Evolutionary conservation across 805 yeast genomes (phyloP).

Genomic region (Suhomyces canberraensis): DNA sequence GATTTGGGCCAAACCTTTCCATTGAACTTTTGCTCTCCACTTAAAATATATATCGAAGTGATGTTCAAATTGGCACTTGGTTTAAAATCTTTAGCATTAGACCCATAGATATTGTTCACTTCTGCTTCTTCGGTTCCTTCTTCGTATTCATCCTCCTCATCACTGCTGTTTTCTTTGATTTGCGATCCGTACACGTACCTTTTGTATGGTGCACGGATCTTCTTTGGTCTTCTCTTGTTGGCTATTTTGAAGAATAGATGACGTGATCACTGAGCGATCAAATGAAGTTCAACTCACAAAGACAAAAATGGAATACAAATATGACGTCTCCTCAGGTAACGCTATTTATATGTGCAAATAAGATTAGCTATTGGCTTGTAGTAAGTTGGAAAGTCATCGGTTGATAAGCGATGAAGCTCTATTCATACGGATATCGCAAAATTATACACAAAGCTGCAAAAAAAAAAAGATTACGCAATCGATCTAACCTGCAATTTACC

Average conservation of each 20-base stretch:
- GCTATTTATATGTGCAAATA: too few relatives aligned
- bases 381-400: too few relatives aligned
- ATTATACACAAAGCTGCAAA: too few relatives aligned
- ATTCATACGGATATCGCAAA: too few relatives aligned
- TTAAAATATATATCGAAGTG: conserved; percentile 33
- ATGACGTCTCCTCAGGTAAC: too few relatives aligned
- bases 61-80: conserved; percentile 25
- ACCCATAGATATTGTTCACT: conserved; percentile 13
- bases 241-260: conserved; percentile 54
- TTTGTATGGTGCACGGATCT: conserved; percentile 74
- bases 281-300: too few relatives aligned
- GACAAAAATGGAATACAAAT: too few relatives aligned
- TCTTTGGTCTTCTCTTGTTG: conserved; percentile 83
- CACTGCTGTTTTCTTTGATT: conserved; percentile 23
- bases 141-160: conserved; percentile 22
- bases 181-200: conserved; percentile 60
- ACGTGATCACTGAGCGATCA: not conserved
- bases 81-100: conserved; percentile 23
- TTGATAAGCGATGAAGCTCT: too few relatives aligned
- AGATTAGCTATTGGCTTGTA: too few relatives aligned
- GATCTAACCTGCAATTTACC: too few relatives aligned
- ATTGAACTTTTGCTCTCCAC: conserved; percentile 15
- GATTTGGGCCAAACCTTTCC: conserved; percentile 48
- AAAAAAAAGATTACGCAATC: too few relatives aligned
- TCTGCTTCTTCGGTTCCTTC: conserved; percentile 8